phyloP scores from a whole-genome alignment of 352 stramenopile species.

The Phytophthora sansomeana region DNA sequence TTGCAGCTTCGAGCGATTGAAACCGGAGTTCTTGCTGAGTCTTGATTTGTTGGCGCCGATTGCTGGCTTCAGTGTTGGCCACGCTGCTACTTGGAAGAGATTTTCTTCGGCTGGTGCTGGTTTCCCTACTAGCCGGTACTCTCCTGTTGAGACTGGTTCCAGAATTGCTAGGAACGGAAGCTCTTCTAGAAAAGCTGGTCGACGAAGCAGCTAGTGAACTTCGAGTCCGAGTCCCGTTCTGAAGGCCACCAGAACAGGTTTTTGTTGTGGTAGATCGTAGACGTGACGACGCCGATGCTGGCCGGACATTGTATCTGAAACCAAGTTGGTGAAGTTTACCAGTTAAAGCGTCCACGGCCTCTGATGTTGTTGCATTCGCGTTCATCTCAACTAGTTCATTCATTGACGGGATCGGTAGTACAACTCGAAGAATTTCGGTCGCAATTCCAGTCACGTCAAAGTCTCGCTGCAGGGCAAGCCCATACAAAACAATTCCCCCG shows the following conservation, averaged over 20 bases:
- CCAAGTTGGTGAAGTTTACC: conserved; percentile 35
- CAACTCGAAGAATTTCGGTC: conserved; percentile 26
- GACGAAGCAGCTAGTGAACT: background rate
- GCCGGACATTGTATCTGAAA: conserved; percentile 34
- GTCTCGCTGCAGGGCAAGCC: conserved; percentile 19
- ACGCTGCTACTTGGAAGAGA: conserved; percentile 1
- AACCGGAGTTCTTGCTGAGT: conserved; percentile 51
- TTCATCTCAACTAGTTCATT: background rate
- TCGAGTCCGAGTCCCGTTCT: conserved; percentile 5
- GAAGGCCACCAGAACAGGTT: background rate
- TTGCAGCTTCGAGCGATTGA: conserved; percentile 46
- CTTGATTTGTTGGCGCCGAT: conserved; percentile 23
- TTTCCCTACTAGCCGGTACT: conserved; percentile 2
- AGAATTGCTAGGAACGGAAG: background rate
- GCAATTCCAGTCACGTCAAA: conserved; percentile 29
- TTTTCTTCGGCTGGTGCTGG: conserved; percentile 7
- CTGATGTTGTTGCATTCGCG: background rate
- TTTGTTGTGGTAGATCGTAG: conserved; percentile 6
- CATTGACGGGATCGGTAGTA: conserved; percentile 10
- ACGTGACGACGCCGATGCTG: background rate
- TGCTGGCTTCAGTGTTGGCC: background rate
- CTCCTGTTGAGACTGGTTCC: conserved; percentile 1
- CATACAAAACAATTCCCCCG: conserved; percentile 12
- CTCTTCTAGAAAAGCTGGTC: background rate
- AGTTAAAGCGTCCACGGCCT: conserved; percentile 27